Percentiles rank a stretch among this genome's conserved stretches.
These are phyloP conservation scores for Fusarium sp. DNA, from an alignment of 2,329 filamentous ascomycete genomes.

Conservation along the genomic window DNA sequence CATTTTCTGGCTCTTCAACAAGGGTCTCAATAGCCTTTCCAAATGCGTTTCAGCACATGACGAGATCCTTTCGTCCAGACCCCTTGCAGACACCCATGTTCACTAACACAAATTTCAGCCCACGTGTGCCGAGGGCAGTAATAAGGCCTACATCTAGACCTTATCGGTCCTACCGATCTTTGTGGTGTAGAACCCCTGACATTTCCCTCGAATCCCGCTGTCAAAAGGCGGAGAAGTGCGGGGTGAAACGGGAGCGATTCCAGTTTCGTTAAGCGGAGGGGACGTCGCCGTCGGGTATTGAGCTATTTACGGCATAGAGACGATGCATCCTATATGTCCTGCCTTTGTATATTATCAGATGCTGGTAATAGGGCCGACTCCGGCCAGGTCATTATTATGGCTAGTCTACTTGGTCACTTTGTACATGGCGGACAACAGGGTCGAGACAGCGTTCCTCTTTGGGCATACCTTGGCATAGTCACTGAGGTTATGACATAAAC, in stretches of 20 bases:
- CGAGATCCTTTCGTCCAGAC: not conserved
- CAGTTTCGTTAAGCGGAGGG: slow-evolving; percentile 1
- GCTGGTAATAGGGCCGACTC: not conserved
- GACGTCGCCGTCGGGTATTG: not conserved
- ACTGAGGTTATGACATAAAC: not conserved
- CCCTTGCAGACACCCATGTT: not conserved
- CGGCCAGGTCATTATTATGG: not conserved
- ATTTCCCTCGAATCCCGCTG: not conserved
- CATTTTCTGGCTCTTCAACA: not conserved
- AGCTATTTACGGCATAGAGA: not conserved
- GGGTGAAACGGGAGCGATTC: slow-evolving; percentile 1
- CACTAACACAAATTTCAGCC: not conserved
- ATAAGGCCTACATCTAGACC: not conserved
- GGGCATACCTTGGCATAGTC: not conserved
- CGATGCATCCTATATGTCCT: slow-evolving; percentile 1
- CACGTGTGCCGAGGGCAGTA: not conserved
- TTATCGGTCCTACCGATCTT: slow-evolving; percentile 1
- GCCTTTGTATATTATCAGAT: not conserved
- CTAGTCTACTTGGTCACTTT: not conserved
- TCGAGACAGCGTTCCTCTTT: not conserved
- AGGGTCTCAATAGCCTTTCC: not conserved
- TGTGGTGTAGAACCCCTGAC: not conserved
- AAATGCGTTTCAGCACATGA: not conserved
- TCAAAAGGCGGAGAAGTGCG: slow-evolving; percentile 2
- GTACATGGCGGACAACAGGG: not conserved